Conservation (phyloP, 1,139 yeast genomes). For the Saccharomyces hybrid region DNA sequence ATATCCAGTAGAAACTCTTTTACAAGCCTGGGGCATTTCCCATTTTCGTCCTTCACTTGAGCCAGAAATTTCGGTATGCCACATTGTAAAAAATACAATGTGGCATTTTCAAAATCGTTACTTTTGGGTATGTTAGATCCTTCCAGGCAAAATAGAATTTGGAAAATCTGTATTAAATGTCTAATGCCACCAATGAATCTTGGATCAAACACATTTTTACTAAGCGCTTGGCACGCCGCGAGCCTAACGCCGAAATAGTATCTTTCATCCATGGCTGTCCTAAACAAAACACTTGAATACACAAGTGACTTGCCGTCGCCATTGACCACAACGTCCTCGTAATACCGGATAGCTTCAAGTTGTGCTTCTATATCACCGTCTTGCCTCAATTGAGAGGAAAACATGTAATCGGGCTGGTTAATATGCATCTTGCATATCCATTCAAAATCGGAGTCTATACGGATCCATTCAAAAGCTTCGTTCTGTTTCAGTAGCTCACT, state of each 20-base stretch:
- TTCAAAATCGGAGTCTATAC: slow-evolving; percentile 94
- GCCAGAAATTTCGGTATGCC: slow-evolving; percentile 61
- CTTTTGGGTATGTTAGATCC: slow-evolving; percentile 61
- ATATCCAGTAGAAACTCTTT: slow-evolving; percentile 60
- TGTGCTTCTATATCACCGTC: slow-evolving; percentile 97
- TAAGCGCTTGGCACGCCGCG: slow-evolving; percentile 79
- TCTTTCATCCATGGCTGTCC: slow-evolving; percentile 77
- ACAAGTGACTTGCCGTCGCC: slow-evolving; percentile 48
- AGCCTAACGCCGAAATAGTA: slow-evolving; percentile 85
- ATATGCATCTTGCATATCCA: slow-evolving; percentile 84
- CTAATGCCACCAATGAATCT: slow-evolving; percentile 58
- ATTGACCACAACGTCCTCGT: slow-evolving; percentile 39
- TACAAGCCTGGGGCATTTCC: slow-evolving; percentile 59
- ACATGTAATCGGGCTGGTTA: slow-evolving; percentile 93
- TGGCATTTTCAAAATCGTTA: slow-evolving; percentile 67
- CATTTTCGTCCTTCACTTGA: slow-evolving; percentile 51
- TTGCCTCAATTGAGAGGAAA: slow-evolving; percentile 83
- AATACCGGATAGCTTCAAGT: slow-evolving; percentile 69
- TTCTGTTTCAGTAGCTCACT: slow-evolving; percentile 35
- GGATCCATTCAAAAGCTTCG: slow-evolving; percentile 95
- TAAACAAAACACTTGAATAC: slow-evolving; percentile 68
- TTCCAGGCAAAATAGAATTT: slow-evolving; percentile 63
- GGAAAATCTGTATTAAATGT: slow-evolving; percentile 66
- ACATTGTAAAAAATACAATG: slow-evolving; percentile 60
- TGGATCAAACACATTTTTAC: slow-evolving; percentile 29